These are phyloP conservation scores for Diaporthe velutina DNA, from an alignment of 2,329 filamentous ascomycete species.

Conservation along the genomic window DNA sequence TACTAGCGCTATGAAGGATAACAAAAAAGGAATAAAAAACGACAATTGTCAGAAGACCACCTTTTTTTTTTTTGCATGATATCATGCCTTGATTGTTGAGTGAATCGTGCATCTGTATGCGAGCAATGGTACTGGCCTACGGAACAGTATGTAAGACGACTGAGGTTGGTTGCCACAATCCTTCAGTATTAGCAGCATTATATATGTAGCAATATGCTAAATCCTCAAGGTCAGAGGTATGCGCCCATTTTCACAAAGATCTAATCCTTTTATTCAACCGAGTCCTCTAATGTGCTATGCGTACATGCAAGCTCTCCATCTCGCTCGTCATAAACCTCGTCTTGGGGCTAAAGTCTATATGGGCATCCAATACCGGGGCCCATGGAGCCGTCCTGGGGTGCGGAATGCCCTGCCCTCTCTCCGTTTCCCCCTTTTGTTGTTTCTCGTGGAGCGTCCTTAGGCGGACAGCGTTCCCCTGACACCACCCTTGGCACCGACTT, in stretches of 20 bases:
- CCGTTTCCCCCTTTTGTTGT: slow-evolving; percentile 6
- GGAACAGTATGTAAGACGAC: too few species aligned
- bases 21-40: neutral
- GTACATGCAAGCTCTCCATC: slow-evolving; percentile 25
- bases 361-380: neutral
- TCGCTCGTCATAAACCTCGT: neutral
- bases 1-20: neutral
- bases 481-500: slow-evolving; percentile 89
- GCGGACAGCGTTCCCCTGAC: slow-evolving; percentile 70
- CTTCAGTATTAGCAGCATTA: neutral
- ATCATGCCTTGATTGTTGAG: neutral
- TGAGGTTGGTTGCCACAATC: neutral
- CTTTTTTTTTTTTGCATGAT: neutral
- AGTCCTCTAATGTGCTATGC: slow-evolving; percentile 37
- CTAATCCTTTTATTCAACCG: slow-evolving; percentile 19
- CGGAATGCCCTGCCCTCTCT: neutral
- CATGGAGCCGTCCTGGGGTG: neutral
- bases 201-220: neutral
- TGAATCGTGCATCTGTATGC: neutral
- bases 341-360: neutral
- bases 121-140: neutral
- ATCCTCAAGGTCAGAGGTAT: neutral
- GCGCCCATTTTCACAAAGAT: neutral
- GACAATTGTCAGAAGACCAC: neutral
- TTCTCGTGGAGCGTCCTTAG: slow-evolving; percentile 40